A percentile compares a stretch with the other conserved stretches of the same genome.
Evolutionary conservation across 2,329 filamentous ascomycete species (phyloP).

Genomic region (Pseudonectria buxi): DNA sequence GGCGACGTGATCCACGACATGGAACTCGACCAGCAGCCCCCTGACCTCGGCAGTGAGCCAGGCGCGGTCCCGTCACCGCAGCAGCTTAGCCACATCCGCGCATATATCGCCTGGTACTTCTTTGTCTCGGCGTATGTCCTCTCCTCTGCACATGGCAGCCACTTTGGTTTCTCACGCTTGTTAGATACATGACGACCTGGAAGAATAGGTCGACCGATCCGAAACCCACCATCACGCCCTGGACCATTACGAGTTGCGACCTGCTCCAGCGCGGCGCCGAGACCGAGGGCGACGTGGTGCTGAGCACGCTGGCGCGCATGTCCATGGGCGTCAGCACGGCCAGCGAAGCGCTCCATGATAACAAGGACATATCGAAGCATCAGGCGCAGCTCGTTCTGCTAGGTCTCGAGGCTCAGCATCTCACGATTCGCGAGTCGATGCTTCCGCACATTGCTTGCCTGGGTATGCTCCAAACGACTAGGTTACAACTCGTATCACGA

Average conservation of each 20-base stretch:
- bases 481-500: no score
- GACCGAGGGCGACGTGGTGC: conserved; percentile 33
- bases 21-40: conserved; percentile 37
- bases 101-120: conserved; percentile 41
- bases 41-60: not conserved
- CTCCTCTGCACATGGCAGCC: not conserved
- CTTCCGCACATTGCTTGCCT: conserved; percentile 24
- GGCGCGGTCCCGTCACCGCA: conserved; percentile 4
- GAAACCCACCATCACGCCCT: conserved; percentile 30
- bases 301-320: conserved; percentile 38
- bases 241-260: conserved; percentile 40
- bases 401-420: conserved; percentile 41
- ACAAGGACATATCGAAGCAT: conserved; percentile 26
- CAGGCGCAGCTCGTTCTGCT: conserved; percentile 39
- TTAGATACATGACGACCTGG: conserved; percentile 37
- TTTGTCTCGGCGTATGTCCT: conserved; percentile 33
- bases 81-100: conserved; percentile 37
- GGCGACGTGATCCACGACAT: conserved; percentile 44
- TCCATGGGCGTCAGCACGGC: conserved; percentile 35
- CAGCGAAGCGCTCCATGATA: conserved; percentile 23
- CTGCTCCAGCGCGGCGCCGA: conserved; percentile 32
- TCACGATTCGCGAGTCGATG: conserved; percentile 33
- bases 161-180: no score
- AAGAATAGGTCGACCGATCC: conserved; percentile 25
- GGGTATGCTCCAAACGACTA: no score